phyloP scores from a whole-genome alignment of 169 alveolate genomes.

The Cryptosporidium meleagridis region DNA sequence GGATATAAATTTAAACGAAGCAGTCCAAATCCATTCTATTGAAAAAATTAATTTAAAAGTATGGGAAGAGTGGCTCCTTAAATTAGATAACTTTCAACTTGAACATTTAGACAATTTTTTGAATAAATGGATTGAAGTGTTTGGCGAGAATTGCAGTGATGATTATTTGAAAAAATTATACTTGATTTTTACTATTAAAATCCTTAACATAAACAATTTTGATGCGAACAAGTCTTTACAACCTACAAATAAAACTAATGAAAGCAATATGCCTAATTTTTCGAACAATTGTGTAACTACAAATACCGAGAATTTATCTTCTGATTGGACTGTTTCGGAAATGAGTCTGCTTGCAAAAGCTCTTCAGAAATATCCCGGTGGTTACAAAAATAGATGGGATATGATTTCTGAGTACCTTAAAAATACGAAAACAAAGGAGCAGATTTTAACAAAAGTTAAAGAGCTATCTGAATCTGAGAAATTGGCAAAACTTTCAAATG shows the following conservation, averaged over 20 bases:
- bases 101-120: conserved; percentile 21
- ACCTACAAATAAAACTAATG: background rate
- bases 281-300: background rate
- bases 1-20: background rate
- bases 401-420: conserved; percentile 87
- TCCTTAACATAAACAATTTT: background rate
- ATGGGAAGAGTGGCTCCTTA: conserved; percentile 73
- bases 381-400: conserved; percentile 91
- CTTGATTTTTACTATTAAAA: conserved; percentile 18
- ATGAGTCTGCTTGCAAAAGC: conserved; percentile 89
- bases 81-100: conserved; percentile 8
- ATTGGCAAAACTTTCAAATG: conserved; percentile 77
- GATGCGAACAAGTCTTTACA: background rate
- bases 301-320: background rate
- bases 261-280: background rate
- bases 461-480: conserved; percentile 83
- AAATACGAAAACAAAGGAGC: conserved; percentile 86
- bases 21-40: background rate
- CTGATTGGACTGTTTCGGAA: conserved; percentile 91
- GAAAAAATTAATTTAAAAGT: conserved; percentile 12
- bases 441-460: conserved; percentile 88
- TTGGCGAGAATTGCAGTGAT: conserved; percentile 14
- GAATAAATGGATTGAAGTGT: conserved; percentile 16
- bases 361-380: conserved; percentile 90
- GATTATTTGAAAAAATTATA: conserved; percentile 2